phyloP scores from a whole-genome alignment of 352 stramenopile genomes.

The Phytopythium delawarense region DNA sequence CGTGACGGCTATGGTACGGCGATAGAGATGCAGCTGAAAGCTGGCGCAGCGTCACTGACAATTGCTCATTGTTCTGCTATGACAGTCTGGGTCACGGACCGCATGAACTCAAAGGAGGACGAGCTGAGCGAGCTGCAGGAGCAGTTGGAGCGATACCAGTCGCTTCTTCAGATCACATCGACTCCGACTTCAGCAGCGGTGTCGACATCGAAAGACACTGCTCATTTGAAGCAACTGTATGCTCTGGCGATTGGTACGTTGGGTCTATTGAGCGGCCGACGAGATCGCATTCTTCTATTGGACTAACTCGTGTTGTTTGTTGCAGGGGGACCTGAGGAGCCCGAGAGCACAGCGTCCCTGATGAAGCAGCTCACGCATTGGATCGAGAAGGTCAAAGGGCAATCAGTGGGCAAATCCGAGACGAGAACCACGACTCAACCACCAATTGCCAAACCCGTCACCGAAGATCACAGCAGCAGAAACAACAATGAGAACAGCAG shows the following conservation, averaged over 20 bases:
- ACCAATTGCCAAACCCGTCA: neutral
- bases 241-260: slow-evolving; percentile 26
- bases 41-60: neutral
- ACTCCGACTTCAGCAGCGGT: slow-evolving; percentile 10
- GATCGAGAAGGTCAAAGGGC: slow-evolving; percentile 23
- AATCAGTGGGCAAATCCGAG: neutral
- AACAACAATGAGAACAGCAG: neutral
- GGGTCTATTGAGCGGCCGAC: neutral
- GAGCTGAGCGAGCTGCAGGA: slow-evolving; percentile 82
- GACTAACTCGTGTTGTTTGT: neutral
- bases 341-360: slow-evolving; percentile 17
- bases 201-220: slow-evolving; percentile 15
- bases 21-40: neutral
- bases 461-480: neutral
- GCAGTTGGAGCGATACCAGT: slow-evolving; percentile 82
- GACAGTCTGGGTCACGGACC: slow-evolving; percentile 82
- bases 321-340: slow-evolving; percentile 12
- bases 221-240: slow-evolving; percentile 38
- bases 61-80: slow-evolving; percentile 6
- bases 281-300: neutral
- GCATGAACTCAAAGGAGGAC: slow-evolving; percentile 88
- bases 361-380: slow-evolving; percentile 22
- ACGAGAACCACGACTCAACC: neutral
- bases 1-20: slow-evolving; percentile 76
- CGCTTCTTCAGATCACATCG: slow-evolving; percentile 59